Evolutionary conservation across 73 alveolate species (phyloP).

Genomic region (Paraurostyla sp.): DNA sequence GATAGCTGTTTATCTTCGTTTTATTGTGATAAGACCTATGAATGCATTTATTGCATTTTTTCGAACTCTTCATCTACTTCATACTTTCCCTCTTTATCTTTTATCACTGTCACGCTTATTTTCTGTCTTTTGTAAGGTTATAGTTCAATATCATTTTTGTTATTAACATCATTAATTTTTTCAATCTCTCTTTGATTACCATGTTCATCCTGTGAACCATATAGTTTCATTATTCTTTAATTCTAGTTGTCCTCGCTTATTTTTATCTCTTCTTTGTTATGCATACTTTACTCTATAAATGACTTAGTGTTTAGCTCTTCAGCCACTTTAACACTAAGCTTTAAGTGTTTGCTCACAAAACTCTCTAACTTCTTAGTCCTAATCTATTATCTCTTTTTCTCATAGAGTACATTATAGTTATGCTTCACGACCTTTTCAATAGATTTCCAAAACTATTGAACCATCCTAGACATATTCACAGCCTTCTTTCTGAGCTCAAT

Average conservation of each 20-base stretch:
- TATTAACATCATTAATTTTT: neutral
- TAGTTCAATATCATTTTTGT: slow-evolving; percentile 52
- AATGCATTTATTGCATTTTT: slow-evolving; percentile 39
- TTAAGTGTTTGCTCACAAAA: slow-evolving; percentile 86
- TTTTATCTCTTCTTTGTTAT: neutral
- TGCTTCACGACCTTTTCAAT: slow-evolving; percentile 90
- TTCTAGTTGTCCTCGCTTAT: neutral
- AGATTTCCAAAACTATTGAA: slow-evolving; percentile 86
- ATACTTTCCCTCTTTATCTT: slow-evolving; percentile 17
- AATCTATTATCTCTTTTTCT: slow-evolving; percentile 82
- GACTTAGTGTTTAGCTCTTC: slow-evolving; percentile 73
- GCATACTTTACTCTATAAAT: slow-evolving; percentile 38
- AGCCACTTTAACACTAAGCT: slow-evolving; percentile 93
- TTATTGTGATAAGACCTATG: slow-evolving; percentile 46
- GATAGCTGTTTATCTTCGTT: slow-evolving; percentile 70
- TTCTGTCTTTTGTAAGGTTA: slow-evolving; percentile 64
- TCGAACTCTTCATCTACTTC: neutral
- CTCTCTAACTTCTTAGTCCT: slow-evolving; percentile 87
- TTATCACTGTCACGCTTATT: slow-evolving; percentile 19
- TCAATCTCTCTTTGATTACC: slow-evolving; percentile 1
- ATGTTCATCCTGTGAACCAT: slow-evolving; percentile 37
- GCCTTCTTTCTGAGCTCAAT: slow-evolving; percentile 69
- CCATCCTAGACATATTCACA: slow-evolving; percentile 80
- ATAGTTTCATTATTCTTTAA: neutral
- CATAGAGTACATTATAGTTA: slow-evolving; percentile 85